These are phyloP conservation scores for Candida sp. DNA, from an alignment of 1,139 yeast species.

Conservation along the genomic window DNA sequence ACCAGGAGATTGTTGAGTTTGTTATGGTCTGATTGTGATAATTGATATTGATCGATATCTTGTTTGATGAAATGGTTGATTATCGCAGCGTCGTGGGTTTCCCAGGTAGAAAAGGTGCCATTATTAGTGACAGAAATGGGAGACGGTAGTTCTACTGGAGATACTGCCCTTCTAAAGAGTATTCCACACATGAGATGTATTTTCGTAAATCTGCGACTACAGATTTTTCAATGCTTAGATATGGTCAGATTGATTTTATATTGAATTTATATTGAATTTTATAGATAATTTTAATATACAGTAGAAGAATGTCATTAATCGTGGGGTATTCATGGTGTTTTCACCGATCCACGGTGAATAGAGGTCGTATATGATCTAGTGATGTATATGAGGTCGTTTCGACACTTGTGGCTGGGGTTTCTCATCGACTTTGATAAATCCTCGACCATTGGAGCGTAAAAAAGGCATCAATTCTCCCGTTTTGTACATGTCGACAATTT, in stretches of 20 bases:
- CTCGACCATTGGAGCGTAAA: not conserved
- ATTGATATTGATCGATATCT: slow-evolving; percentile 13
- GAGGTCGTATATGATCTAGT: too few species aligned
- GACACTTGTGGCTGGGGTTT: not conserved
- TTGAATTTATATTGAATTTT: too few species aligned
- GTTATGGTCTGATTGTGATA: slow-evolving; percentile 18
- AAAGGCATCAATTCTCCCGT: not conserved
- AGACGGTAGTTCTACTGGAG: slow-evolving; percentile 1
- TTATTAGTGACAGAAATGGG: not conserved
- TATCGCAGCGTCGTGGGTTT: slow-evolving; percentile 13
- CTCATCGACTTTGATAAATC: not conserved
- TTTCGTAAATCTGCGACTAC: too few species aligned
- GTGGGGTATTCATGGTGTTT: too few species aligned
- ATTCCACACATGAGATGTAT: slow-evolving; percentile 11
- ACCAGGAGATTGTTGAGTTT: slow-evolving; percentile 24
- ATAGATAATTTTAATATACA: too few species aligned
- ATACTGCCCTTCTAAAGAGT: slow-evolving; percentile 6
- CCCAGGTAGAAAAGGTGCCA: slow-evolving; percentile 14
- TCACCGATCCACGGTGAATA: too few species aligned
- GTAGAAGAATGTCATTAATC: too few species aligned
- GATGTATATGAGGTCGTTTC: not conserved
- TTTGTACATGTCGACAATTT: not conserved
- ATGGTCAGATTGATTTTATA: too few species aligned
- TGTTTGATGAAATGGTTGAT: slow-evolving; percentile 12
- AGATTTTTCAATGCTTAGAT: too few species aligned